phyloP scores from a whole-genome alignment of 805 yeast species.

The Candida qinlingensis region DNA sequence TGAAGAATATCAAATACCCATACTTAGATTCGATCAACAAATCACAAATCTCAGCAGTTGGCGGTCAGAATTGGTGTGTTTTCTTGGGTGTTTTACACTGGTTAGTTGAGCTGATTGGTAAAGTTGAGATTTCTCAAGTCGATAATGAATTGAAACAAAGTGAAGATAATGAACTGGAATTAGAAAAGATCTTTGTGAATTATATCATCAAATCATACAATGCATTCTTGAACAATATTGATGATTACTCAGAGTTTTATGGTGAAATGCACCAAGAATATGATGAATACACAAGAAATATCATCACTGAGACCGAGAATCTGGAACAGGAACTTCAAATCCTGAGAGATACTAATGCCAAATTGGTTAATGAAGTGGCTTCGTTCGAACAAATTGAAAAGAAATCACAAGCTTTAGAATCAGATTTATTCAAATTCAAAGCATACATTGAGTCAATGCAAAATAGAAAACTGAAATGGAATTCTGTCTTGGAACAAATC shows the following conservation, averaged over 20 bases:
- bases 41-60: conserved; percentile 85
- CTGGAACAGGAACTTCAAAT: conserved; percentile 36
- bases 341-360: conserved; percentile 35
- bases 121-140: conserved; percentile 28
- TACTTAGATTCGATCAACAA: conserved; percentile 75
- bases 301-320: conserved; percentile 40
- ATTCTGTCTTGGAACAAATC: conserved; percentile 48
- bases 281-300: conserved; percentile 42
- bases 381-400: conserved; percentile 47
- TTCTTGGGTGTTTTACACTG: conserved; percentile 81
- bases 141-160: conserved; percentile 25
- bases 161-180: conserved; percentile 30
- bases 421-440: conserved; percentile 64
- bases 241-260: conserved; percentile 51
- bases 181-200: conserved; percentile 44
- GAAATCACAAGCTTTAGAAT: conserved; percentile 58
- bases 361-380: conserved; percentile 39
- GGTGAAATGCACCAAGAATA: conserved; percentile 54
- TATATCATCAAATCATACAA: conserved; percentile 65
- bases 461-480: conserved; percentile 62
- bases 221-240: conserved; percentile 58
- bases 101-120: conserved; percentile 56
- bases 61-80: conserved; percentile 83
- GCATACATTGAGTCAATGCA: conserved; percentile 68
- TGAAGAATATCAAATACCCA: conserved; percentile 70